A percentile compares a stretch with the other conserved stretches of the same genome.
phyloP scores from a whole-genome alignment of 306 rosid genomes.

The Vigna nakashimae region DNA sequence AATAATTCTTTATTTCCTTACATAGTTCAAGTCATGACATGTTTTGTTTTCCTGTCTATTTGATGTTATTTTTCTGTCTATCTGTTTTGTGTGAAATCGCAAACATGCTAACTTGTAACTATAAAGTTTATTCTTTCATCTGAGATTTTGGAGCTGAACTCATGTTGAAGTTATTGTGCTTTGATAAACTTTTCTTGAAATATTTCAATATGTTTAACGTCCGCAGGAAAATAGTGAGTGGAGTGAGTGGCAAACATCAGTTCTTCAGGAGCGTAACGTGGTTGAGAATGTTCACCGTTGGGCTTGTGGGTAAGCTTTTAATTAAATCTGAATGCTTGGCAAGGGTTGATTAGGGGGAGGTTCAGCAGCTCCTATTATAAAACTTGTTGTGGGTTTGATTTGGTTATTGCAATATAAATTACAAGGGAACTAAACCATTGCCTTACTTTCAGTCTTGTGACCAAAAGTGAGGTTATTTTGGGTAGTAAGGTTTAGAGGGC shows the following conservation, averaged over 20 bases:
- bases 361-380: neutral
- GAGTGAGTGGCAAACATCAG: slow-evolving; percentile 88
- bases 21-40: no score
- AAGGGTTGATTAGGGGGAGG: slow-evolving; percentile 15
- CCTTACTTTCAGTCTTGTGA: slow-evolving; percentile 31
- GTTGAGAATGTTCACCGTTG: slow-evolving; percentile 93
- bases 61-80: neutral
- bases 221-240: slow-evolving; percentile 83
- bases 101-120: slow-evolving; percentile 10
- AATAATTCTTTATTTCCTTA: no score
- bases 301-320: slow-evolving; percentile 90
- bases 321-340: slow-evolving; percentile 34
- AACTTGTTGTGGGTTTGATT: slow-evolving; percentile 28
- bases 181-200: neutral
- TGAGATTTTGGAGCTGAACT: slow-evolving; percentile 35
- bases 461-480: slow-evolving; percentile 19
- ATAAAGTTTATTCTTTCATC: slow-evolving; percentile 6
- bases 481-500: slow-evolving; percentile 19
- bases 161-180: neutral
- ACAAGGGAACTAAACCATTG: neutral
- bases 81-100: slow-evolving; percentile 27
- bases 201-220: slow-evolving; percentile 33
- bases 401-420: slow-evolving; percentile 17
- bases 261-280: slow-evolving; percentile 84
- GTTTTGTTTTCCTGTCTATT: neutral